These are phyloP conservation scores for Abrus pulchellus DNA, from an alignment of 306 rosid genomes.

Conservation along the genomic window DNA sequence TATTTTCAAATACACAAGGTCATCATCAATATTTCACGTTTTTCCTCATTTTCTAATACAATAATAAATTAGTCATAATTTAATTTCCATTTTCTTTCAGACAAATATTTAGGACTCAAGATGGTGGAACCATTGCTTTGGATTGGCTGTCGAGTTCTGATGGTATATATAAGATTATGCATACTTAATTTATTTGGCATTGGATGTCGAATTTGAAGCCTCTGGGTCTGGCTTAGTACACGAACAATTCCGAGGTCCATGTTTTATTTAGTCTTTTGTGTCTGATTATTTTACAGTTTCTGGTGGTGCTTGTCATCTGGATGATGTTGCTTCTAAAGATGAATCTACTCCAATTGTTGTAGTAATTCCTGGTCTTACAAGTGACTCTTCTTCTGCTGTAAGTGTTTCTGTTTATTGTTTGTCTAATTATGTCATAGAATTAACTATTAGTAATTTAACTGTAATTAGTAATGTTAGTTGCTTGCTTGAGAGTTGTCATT, in stretches of 20 bases:
- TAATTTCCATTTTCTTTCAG: slow-evolving; percentile 45
- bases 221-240: slow-evolving; percentile 2
- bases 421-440: too few relatives aligned
- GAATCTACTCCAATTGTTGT: slow-evolving; percentile 71
- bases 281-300: slow-evolving; percentile 55
- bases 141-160: slow-evolving; percentile 68
- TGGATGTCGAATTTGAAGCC: slow-evolving; percentile 24
- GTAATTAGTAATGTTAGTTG: too few relatives aligned
- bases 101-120: slow-evolving; percentile 63
- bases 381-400: slow-evolving; percentile 83
- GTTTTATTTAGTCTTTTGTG: slow-evolving; percentile 24
- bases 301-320: slow-evolving; percentile 46
- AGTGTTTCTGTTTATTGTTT: slow-evolving; percentile 43
- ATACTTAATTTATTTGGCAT: neutral
- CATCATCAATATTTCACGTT: too few relatives aligned
- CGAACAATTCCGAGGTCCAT: neutral
- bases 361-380: slow-evolving; percentile 87
- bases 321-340: slow-evolving; percentile 48
- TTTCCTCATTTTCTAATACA: neutral
- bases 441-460: too few relatives aligned
- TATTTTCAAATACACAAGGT: slow-evolving; percentile 72
- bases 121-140: slow-evolving; percentile 78
- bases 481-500: too few relatives aligned
- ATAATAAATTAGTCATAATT: neutral
- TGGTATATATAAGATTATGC: slow-evolving; percentile 54